Evolutionary conservation across 257 asterid genomes (phyloP).

Genomic region (Solanum lycopersicoides): DNA sequence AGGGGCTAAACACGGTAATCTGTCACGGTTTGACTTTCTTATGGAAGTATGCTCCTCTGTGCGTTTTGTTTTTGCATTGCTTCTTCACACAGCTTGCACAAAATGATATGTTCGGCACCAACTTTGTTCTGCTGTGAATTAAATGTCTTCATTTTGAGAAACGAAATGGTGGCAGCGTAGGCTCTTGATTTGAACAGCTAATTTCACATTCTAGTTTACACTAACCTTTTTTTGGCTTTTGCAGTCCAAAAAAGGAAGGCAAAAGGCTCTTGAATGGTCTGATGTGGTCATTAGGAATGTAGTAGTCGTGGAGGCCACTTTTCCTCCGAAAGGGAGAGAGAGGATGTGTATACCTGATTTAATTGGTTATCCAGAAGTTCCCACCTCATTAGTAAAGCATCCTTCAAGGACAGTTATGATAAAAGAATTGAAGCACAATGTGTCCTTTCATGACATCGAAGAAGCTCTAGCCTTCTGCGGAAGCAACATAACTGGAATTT

Average conservation of each 20-base stretch:
- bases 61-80: background rate
- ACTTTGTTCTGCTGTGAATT: background rate
- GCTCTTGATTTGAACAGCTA: background rate
- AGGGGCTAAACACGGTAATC: background rate
- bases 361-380: slow-evolving; percentile 32
- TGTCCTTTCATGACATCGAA: slow-evolving; percentile 26
- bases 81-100: background rate
- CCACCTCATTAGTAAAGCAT: slow-evolving; percentile 42
- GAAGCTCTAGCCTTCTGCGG: slow-evolving; percentile 37
- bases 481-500: slow-evolving; percentile 35
- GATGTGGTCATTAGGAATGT: background rate
- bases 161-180: background rate
- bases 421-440: slow-evolving; percentile 14
- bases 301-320: slow-evolving; percentile 29
- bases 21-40: background rate
- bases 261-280: slow-evolving; percentile 19
- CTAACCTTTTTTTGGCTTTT: slow-evolving; percentile 1
- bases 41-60: background rate
- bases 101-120: background rate
- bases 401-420: slow-evolving; percentile 53
- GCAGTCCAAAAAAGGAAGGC: slow-evolving; percentile 38
- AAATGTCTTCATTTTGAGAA: background rate
- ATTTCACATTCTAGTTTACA: background rate
- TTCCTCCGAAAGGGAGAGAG: slow-evolving; percentile 4
- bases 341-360: slow-evolving; percentile 27